Base-by-base conservation (phyloP, 208 protist species). In the Trichomonas tenax region DNA sequence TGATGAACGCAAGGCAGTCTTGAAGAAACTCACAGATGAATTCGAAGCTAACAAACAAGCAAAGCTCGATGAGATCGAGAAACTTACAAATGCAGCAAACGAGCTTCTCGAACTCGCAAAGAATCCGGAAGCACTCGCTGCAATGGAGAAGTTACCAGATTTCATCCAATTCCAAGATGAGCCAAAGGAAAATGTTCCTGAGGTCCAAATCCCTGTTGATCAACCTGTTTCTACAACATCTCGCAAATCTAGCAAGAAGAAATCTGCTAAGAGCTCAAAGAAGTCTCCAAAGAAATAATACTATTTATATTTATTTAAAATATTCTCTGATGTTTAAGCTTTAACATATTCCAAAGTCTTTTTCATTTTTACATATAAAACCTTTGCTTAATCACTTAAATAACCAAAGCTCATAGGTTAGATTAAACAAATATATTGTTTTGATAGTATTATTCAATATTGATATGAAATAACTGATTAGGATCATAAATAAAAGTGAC, bases 11-110 rank as follows among this genome's bases (percentile, higher is more conserved):
- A 93, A 93, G n/a, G 86, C 41, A 26, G 36, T 58, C 38, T 51
- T 93, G 36, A 34, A 93, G 45, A 93, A 51, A 93, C n/a, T 93
- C 0, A 93, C 44, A 51, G 86, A 93, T n/a, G 86, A 93, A 38
- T 93, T 93, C 38, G 44, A 93, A 38, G 44, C 40, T 17, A n/a
- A 48, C 45, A 93, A 93, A 58, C 8, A 34, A 34, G 40, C 17
- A 34, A 48, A 51, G 46, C 26, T 93, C 8, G 45, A 48, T 34
- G 86, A 93, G 51, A 93, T 93, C 6, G 44, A 93, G 26, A 51
- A 44, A 21, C n/a, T 93, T 17, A 93, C 41, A 38, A 51, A 48
- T 93, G 86, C 86, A 15, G 44, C 86, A 51, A 41, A 93, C 17
- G 86, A 93, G 46, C 46, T 93, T 1, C 9, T 58, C 0, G 45